Base-by-base conservation (phyloP, 2,329 filamentous ascomycete species). In the Alternaria hordeiaustralica region DNA sequence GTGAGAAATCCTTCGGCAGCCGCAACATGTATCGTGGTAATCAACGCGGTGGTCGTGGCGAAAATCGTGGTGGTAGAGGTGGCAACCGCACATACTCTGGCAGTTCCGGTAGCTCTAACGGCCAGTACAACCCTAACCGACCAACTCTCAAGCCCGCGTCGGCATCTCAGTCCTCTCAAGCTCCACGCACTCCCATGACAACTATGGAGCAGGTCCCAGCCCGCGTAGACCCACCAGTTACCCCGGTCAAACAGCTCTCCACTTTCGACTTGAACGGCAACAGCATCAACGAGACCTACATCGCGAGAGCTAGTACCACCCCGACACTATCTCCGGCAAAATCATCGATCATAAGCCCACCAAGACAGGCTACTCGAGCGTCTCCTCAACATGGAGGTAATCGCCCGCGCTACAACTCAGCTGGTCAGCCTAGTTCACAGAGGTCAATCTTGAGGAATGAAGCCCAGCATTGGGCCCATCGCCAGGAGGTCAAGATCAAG, bases 401-500 rank as follows among this genome's bases (percentile, higher is more conserved):
- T 26, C 41, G 46, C 25, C 25, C 30, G n/a, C 54, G 33, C 12
- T 45, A 36, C 28, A 59, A 44, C 28, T 23, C 51, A 15, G 33
- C 47, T 18, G 18, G 41, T 12, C 63, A 65, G 15, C 49, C 36
- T 21, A 45, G 43, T n/a, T 13, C 15, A 5, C 36, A 26, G 2
- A 67, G 46, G 11, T 26, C 66, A 15, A 23, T 57, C 4, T 58
- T 61, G 7, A 61, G 46, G 36, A 54, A 55, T 9, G 25, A 10
- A n/a, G 20, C 49, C 3, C 25, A 63, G 11, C 28, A 70, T 18
- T 75, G 73, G 73, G 64, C 64, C 6, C 51, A 58, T 30, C 6
- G 45, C 11, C 75, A 77, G 43, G 72, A 76, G 49, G 18, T 23
- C 11, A 78, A 76, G 50, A 49, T 76, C 28, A 73, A 47, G 12